phyloP scores from a whole-genome alignment of 768 basidiomycete genomes.

The Suillus subaureus region DNA sequence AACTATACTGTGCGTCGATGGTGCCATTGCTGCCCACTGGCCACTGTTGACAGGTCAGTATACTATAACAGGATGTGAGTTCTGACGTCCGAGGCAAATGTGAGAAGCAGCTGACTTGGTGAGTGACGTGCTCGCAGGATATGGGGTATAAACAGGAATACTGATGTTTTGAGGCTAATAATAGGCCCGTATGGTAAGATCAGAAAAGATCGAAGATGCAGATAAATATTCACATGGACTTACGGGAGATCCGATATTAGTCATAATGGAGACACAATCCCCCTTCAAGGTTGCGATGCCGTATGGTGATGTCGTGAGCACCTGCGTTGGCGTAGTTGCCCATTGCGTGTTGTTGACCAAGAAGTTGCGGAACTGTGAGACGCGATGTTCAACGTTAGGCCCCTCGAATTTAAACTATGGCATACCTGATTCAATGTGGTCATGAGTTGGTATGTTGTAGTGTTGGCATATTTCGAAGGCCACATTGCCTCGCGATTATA shows the following conservation, averaged over 20 bases:
- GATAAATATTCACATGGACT: constrained; percentile 17
- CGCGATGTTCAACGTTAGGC: neutral
- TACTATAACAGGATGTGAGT: constrained; percentile 36
- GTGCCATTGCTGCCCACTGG: constrained; percentile 67
- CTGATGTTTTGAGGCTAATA: constrained; percentile 57
- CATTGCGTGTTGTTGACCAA: constrained; percentile 55
- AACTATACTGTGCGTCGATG: constrained; percentile 61
- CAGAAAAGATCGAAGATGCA: neutral
- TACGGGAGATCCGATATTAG: constrained; percentile 77
- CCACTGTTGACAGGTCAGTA: constrained; percentile 68
- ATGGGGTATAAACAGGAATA: constrained; percentile 62
- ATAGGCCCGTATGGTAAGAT: constrained; percentile 12
- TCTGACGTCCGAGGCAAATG: constrained; percentile 4
- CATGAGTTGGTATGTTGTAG: constrained; percentile 58
- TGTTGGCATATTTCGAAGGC: constrained; percentile 65
- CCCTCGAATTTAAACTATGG: neutral
- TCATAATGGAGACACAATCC: constrained; percentile 58
- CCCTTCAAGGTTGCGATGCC: constrained; percentile 71
- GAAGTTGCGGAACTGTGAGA: constrained; percentile 60
- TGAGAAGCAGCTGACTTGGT: constrained; percentile 50
- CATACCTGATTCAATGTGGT: constrained; percentile 59
- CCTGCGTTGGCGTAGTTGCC: constrained; percentile 50
- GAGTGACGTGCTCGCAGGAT: constrained; percentile 45
- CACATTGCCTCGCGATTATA: constrained; percentile 78
- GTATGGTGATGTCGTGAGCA: constrained; percentile 51